Evolutionary conservation across 2,329 filamentous ascomycete genomes (phyloP).

Genomic region (Colletotrichum tanaceti): DNA sequence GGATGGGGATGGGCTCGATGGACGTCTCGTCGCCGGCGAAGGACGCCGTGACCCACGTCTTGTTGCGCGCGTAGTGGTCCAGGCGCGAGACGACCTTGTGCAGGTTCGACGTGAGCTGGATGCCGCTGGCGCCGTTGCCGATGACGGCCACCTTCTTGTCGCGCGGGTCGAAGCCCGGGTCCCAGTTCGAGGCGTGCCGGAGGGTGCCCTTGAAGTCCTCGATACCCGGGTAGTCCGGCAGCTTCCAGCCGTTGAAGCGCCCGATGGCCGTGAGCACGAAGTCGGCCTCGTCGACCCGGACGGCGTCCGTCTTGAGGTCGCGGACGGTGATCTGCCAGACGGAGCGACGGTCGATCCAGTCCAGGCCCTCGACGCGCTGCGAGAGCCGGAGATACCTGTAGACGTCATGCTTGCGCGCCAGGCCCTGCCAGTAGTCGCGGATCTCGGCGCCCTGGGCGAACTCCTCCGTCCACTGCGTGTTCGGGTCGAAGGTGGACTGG

Average conservation of each 20-base stretch:
- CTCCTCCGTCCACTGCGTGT: conserved; percentile 75
- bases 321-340: conserved; percentile 67
- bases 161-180: conserved; percentile 59
- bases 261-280: conserved; percentile 73
- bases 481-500: conserved; percentile 74
- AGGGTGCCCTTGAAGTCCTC: conserved; percentile 65
- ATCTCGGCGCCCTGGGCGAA: conserved; percentile 77
- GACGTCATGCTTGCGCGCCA: conserved; percentile 73
- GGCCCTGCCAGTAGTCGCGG: conserved; percentile 70
- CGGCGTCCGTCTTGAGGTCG: conserved; percentile 53
- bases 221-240: conserved; percentile 71
- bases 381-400: conserved; percentile 68
- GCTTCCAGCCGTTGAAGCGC: conserved; percentile 73
- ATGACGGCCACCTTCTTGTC: conserved; percentile 68
- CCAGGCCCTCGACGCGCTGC: conserved; percentile 65
- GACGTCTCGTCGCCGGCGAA: conserved; percentile 68
- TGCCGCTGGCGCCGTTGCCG: conserved; percentile 71
- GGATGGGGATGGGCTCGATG: conserved; percentile 66
- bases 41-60: conserved; percentile 75
- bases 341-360: conserved; percentile 64
- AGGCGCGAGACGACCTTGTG: conserved; percentile 62
- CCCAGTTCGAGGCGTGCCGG: conserved; percentile 72
- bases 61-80: conserved; percentile 73
- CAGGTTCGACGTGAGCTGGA: conserved; percentile 67
- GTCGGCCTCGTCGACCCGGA: conserved; percentile 63